phyloP scores from a whole-genome alignment of 2,329 filamentous ascomycete species.

The Cyphellophora europaea region DNA sequence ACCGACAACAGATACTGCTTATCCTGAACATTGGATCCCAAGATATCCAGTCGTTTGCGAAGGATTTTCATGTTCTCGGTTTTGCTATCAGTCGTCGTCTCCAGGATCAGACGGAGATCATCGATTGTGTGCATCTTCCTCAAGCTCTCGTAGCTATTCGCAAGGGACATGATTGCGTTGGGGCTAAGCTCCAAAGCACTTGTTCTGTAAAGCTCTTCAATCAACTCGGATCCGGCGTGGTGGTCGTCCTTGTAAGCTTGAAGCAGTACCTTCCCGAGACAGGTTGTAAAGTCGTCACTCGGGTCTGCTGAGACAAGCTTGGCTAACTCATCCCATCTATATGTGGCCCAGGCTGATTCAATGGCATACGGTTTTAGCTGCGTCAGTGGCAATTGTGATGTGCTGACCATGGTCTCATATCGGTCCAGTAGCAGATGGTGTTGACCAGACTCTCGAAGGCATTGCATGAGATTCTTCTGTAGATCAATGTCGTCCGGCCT shows the following conservation, averaged over 20 bases:
- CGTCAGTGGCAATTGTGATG: slow-evolving; percentile 20
- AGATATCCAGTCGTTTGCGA: slow-evolving; percentile 69
- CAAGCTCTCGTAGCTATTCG: slow-evolving; percentile 75
- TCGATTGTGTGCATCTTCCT: slow-evolving; percentile 79
- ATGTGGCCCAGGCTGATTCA: slow-evolving; percentile 86
- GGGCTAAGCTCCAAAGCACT: slow-evolving; percentile 66
- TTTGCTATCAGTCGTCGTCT: slow-evolving; percentile 37
- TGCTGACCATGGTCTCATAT: slow-evolving; percentile 57
- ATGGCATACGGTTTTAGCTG: slow-evolving; percentile 72
- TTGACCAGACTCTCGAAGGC: slow-evolving; percentile 90
- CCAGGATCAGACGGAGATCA: slow-evolving; percentile 61
- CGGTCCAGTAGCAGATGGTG: slow-evolving; percentile 83
- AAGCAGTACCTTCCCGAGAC: slow-evolving; percentile 59
- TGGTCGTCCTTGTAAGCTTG: slow-evolving; percentile 47
- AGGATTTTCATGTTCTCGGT: slow-evolving; percentile 45
- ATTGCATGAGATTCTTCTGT: slow-evolving; percentile 75
- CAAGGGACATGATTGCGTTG: slow-evolving; percentile 69
- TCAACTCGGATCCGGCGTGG: slow-evolving; percentile 44
- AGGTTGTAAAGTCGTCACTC: slow-evolving; percentile 69
- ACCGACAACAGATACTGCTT: slow-evolving; percentile 90
- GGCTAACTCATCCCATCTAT: slow-evolving; percentile 67
- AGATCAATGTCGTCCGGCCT: slow-evolving; percentile 66
- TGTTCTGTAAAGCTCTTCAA: slow-evolving; percentile 58
- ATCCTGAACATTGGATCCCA: slow-evolving; percentile 82
- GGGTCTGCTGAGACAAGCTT: slow-evolving; percentile 47